phyloP scores from a whole-genome alignment of 2,329 filamentous ascomycete genomes.

The Aureobasidium sp. region DNA sequence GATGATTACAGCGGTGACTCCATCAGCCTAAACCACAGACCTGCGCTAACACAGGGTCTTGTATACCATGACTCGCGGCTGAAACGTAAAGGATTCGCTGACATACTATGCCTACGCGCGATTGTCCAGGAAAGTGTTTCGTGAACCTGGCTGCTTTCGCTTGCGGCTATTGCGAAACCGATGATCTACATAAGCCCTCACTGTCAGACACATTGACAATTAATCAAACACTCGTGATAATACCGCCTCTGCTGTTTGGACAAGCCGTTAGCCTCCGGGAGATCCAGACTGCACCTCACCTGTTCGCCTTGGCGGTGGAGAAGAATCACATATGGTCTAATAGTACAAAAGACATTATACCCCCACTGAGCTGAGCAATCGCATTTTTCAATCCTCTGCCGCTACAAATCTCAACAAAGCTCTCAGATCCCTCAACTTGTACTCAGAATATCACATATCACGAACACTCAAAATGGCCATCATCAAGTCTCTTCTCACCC shows the following conservation, averaged over 20 bases:
- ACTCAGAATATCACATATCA: neutral
- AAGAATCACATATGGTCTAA: neutral
- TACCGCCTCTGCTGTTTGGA: neutral
- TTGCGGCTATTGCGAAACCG: conserved; percentile 8
- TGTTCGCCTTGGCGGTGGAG: neutral
- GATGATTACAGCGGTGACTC: neutral
- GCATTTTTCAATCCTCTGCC: neutral
- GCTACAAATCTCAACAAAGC: neutral
- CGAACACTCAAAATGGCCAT: neutral
- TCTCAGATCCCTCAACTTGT: neutral
- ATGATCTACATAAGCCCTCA: neutral
- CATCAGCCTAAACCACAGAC: neutral
- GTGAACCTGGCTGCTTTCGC: neutral
- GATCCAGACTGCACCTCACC: neutral
- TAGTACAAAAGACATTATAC: conserved; percentile 1
- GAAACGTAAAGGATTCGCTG: neutral
- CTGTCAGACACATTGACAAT: neutral
- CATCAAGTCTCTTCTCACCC: neutral
- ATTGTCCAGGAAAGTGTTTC: neutral
- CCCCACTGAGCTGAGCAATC: neutral
- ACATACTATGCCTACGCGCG: neutral
- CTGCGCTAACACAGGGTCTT: neutral
- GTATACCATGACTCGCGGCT: conserved; percentile 5
- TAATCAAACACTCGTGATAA: neutral
- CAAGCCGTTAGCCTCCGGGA: neutral